Conservation (phyloP, 192 early-diverging fungal species). For the Backusella morwellensis region DNA sequence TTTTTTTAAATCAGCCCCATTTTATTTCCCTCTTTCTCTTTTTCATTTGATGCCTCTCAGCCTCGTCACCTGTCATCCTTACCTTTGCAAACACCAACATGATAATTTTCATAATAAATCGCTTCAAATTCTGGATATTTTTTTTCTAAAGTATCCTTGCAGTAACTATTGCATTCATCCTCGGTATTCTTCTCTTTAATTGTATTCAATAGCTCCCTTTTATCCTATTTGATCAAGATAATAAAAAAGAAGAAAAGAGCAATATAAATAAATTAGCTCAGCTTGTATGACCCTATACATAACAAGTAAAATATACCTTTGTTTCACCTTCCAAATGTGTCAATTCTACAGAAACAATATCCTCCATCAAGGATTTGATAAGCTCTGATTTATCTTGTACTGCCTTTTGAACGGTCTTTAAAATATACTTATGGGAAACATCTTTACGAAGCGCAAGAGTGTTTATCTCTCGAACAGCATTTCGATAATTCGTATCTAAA, state of each 20-base stretch:
- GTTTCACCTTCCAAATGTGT: slow-evolving; percentile 7
- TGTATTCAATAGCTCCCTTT: background rate
- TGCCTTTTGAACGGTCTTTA: background rate
- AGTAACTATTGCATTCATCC: background rate
- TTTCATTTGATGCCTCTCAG: background rate
- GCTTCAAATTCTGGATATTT: background rate
- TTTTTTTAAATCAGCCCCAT: background rate
- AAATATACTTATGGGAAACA: background rate
- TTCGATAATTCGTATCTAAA: slow-evolving; percentile 22
- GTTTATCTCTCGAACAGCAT: slow-evolving; percentile 17
- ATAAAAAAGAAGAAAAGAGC: background rate
- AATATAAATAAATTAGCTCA: background rate
- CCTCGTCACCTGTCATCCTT: background rate
- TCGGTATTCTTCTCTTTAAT: background rate
- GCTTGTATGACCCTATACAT: background rate
- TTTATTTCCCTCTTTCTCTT: background rate
- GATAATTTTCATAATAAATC: slow-evolving; percentile 24
- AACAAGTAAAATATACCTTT: background rate
- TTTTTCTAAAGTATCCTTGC: background rate
- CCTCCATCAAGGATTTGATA: background rate
- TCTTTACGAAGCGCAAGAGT: background rate
- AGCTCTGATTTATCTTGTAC: background rate
- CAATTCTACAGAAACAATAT: background rate
- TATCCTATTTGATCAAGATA: background rate
- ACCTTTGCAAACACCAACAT: slow-evolving; percentile 35